phyloP scores from a whole-genome alignment of 108 stramenopile genomes.

The Chaetoceros tenuissimus region DNA sequence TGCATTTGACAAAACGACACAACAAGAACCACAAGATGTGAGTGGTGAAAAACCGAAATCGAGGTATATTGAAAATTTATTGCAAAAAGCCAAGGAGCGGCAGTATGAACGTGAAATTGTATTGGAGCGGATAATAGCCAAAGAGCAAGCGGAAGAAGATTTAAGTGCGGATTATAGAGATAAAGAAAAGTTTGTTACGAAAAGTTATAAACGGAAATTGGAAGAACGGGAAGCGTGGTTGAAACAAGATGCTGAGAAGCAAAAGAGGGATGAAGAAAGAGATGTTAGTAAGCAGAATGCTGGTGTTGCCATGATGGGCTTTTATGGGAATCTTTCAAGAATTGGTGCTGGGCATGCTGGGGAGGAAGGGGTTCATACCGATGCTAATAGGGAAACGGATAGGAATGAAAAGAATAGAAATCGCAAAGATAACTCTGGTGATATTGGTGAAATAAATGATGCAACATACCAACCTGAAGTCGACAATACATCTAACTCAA shows the following conservation, averaged over 20 bases:
- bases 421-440: background rate
- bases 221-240: slow-evolving; percentile 31
- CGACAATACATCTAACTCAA: no score
- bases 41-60: slow-evolving; percentile 2
- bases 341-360: background rate
- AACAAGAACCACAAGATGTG: background rate
- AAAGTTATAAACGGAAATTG: slow-evolving; percentile 26
- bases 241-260: slow-evolving; percentile 18
- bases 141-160: slow-evolving; percentile 18
- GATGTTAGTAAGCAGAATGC: slow-evolving; percentile 20
- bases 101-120: slow-evolving; percentile 24
- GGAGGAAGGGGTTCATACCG: background rate
- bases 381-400: background rate
- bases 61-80: slow-evolving; percentile 20
- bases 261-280: slow-evolving; percentile 25
- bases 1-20: background rate
- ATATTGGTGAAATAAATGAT: background rate
- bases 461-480: no score
- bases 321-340: slow-evolving; percentile 26
- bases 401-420: background rate
- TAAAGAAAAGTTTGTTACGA: slow-evolving; percentile 32
- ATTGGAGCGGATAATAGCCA: slow-evolving; percentile 23
- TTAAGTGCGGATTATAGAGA: slow-evolving; percentile 15
- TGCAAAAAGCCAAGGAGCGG: slow-evolving; percentile 17
- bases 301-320: slow-evolving; percentile 20